Base-by-base conservation (phyloP, 495 filamentous ascomycete species). In the Cercophora newfieldiana region DNA sequence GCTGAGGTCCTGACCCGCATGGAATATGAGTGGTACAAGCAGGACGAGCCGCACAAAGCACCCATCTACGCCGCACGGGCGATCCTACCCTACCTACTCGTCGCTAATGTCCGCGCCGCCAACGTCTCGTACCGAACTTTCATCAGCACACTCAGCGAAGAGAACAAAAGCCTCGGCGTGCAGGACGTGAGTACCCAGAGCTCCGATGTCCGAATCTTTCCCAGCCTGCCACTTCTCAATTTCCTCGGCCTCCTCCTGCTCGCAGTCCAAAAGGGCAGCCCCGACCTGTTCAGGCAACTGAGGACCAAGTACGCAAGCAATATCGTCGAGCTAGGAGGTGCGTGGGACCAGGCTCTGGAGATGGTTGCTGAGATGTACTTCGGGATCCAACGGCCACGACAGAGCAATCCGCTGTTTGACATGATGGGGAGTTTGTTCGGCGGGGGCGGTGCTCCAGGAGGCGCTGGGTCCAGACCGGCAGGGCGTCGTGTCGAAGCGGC, bases 361-460 rank as follows among this genome's bases (percentile, higher is more conserved):
- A 87, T 91, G 74, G 88, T 98, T 68, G 95, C 90, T 48, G 94
- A 98, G 83, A 94, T 95, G 85, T 99, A 97, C 79, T 99, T 98
- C 76, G 88, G 86, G n/a, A 97, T 99, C 72, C 89, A 89, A 82
- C 87, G 93, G 67, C 94, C 92, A 29, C 83, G 89, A 57, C 91
- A 94, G 78, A 88, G 88, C 49, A 97, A 97, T 73, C 93, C 93
- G 7, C 75, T 98, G 69, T 84, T 98, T 71, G 96, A 98, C 71
- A 98, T 99, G 93, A 96, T 98, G 93, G 91, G 93, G 3, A 91
- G 86, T 67, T 87, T 99, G 85, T 88, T 97, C 66, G 71, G 83
- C 68, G 77, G 76, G 73, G 72, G 79, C 70, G n/a, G n/a, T n/a
- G 77, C 66, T 56, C 64, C 73, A 37, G 71, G 74, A 29, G 74